Conservation (phyloP, 225 moss, liverwort and hornwort genomes). For the Bryoerythrophyllum caledonicum region DNA sequence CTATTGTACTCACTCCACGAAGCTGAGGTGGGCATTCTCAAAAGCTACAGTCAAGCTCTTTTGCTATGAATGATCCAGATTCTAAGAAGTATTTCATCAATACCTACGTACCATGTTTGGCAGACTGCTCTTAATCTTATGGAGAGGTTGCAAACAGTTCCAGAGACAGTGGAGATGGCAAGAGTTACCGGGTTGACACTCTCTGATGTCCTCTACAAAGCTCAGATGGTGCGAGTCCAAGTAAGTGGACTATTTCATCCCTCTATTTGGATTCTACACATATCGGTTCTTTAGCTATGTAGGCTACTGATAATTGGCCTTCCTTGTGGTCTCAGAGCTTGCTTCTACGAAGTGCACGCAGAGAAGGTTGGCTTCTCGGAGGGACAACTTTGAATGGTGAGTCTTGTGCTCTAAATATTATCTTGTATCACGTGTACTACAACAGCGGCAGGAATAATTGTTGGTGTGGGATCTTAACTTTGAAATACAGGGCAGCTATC, state of each 20-base stretch:
- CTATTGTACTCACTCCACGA: slow-evolving; percentile 54
- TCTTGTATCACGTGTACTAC: neutral
- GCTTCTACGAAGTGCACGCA: slow-evolving; percentile 60
- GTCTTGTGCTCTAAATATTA: slow-evolving; percentile 7
- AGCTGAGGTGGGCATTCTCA: slow-evolving; percentile 48
- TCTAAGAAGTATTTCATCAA: neutral
- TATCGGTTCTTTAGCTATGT: neutral
- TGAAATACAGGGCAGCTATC: slow-evolving; percentile 53
- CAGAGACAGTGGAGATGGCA: slow-evolving; percentile 70
- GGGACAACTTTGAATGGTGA: slow-evolving; percentile 59
- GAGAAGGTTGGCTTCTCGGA: slow-evolving; percentile 68
- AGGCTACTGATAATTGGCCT: slow-evolving; percentile 6
- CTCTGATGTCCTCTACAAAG: slow-evolving; percentile 69
- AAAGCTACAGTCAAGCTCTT: neutral
- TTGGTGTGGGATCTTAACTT: neutral
- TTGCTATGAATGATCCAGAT: neutral
- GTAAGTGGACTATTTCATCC: slow-evolving; percentile 37
- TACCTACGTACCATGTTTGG: slow-evolving; percentile 16
- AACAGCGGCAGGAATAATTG: neutral
- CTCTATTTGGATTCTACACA: neutral
- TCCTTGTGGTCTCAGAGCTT: slow-evolving; percentile 47
- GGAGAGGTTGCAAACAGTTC: slow-evolving; percentile 67
- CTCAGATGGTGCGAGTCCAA: slow-evolving; percentile 72
- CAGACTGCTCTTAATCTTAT: slow-evolving; percentile 60
- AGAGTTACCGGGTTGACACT: slow-evolving; percentile 65